Conservation (phyloP, 345 rosid genomes). For the Isatis tinctoria region DNA sequence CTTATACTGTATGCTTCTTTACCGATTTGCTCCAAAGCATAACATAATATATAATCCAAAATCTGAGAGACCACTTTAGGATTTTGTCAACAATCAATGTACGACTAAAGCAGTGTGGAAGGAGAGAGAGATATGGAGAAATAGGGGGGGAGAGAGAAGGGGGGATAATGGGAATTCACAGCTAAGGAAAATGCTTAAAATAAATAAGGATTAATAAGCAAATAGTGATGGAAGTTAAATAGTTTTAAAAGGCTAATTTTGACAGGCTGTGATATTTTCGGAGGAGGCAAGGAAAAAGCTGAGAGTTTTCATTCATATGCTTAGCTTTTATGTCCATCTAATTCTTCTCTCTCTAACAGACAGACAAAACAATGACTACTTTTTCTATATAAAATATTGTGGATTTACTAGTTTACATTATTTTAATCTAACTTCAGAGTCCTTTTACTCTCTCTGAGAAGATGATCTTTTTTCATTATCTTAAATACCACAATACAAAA, state of each 20-base stretch:
- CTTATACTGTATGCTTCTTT: conserved; percentile 3
- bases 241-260: conserved; percentile 51
- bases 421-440: neutral
- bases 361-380: conserved; percentile 2
- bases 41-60: neutral
- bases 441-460: neutral
- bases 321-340: conserved; percentile 27
- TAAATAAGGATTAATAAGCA: conserved; percentile 22
- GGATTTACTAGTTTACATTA: neutral
- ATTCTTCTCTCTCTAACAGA: conserved; percentile 13
- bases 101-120: conserved; percentile 18
- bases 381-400: neutral
- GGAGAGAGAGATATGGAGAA: conserved; percentile 20
- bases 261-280: conserved; percentile 71
- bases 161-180: conserved; percentile 9
- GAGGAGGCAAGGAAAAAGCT: conserved; percentile 39
- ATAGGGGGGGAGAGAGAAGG: neutral
- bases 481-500: neutral
- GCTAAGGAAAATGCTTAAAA: conserved; percentile 22
- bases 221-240: conserved; percentile 31
- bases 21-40: conserved; percentile 2
- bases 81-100: conserved; percentile 19
- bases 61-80: conserved; percentile 34
- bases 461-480: neutral
- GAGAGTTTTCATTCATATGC: conserved; percentile 14